Percentiles rank a stretch among this genome's conserved stretches.
Conservation (phyloP, 441 rosid species). For the Mallotus japonicus region DNA sequence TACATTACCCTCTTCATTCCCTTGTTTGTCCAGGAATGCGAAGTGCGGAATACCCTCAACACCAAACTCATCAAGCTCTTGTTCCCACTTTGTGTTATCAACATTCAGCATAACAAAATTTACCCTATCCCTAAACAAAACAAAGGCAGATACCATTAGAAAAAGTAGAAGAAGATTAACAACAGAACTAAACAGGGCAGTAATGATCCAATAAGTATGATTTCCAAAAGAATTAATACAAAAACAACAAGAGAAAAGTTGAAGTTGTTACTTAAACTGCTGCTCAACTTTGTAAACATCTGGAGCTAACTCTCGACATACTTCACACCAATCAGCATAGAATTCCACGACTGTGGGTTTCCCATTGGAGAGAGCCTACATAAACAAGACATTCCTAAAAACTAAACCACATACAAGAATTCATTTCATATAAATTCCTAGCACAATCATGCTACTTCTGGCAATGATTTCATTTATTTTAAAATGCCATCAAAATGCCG, state of each 20-base stretch:
- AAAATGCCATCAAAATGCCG: too few relatives aligned
- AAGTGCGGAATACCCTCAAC: constrained; percentile 97
- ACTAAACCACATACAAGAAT: background rate
- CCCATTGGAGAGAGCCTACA: constrained; percentile 83
- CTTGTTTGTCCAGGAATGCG: constrained; percentile 72
- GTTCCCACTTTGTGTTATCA: constrained; percentile 96
- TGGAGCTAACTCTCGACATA: constrained; percentile 92
- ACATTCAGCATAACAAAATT: constrained; percentile 96
- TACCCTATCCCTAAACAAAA: constrained; percentile 61
- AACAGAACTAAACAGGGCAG: background rate
- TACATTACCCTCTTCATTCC: constrained; percentile 92
- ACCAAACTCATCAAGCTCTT: constrained; percentile 91
- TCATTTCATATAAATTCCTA: background rate
- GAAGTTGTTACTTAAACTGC: constrained; percentile 65
- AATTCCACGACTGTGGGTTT: constrained; percentile 95
- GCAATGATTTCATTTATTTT: too few relatives aligned
- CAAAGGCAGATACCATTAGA: background rate
- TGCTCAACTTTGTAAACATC: constrained; percentile 92
- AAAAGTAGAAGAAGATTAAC: background rate
- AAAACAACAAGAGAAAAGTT: background rate
- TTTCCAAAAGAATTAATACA: background rate
- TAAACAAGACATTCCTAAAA: background rate
- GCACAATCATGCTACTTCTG: background rate
- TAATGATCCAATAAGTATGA: background rate
- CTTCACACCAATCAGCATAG: constrained; percentile 98